Evolutionary conservation across 2,329 filamentous ascomycete species (phyloP), one percentile per base, ranked within the genome.

Genomic region (Fusarium sp.): DNA sequence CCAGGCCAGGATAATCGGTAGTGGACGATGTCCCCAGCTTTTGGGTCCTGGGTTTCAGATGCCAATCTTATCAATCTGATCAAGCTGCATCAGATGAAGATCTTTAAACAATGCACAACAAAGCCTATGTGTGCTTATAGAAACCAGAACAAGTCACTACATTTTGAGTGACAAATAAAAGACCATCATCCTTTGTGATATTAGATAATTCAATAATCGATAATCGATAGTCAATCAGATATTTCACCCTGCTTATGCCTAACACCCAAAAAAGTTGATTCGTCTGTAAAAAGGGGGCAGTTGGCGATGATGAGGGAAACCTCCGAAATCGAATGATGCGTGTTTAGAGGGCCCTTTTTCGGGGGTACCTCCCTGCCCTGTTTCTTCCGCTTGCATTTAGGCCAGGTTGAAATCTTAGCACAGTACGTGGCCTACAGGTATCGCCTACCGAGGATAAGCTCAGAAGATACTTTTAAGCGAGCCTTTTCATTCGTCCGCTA

Each of bases 21-120:
- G 60, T 62, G 69, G 64, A 64, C 50, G 50, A 54, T 56, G 69
- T 53, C 71, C 71, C 71, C 50, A 56, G 69, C 65, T 65, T 64
- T 67, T 70, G 32, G 43, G 56, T 46, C 32, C 58, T 47, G 25
- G 60, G 53, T 65, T 62, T 64, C 47, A 63, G 69, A 64, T 58
- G 52, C 25, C 38, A 69, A 78, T 77, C 77, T 78, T 78, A 78
- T 78, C 77, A 77, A 78, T 78, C 77, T 71, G 60, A 78, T 78
- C 75, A 75, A 72, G 56, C 25, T 78, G 77, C 77, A 78, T 77
- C 43, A 65, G 59, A 65, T 58, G 49, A 62, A 75, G 74, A 73
- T 77, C 70, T 65, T 68, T 64, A 40, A 68, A 42, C 40, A 50
- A 40, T 37, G 25, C 40, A 44, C 28, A 23, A 53, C 40, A 50